phyloP scores from a whole-genome alignment of 345 rosid species.

The Dimocarpus longan region DNA sequence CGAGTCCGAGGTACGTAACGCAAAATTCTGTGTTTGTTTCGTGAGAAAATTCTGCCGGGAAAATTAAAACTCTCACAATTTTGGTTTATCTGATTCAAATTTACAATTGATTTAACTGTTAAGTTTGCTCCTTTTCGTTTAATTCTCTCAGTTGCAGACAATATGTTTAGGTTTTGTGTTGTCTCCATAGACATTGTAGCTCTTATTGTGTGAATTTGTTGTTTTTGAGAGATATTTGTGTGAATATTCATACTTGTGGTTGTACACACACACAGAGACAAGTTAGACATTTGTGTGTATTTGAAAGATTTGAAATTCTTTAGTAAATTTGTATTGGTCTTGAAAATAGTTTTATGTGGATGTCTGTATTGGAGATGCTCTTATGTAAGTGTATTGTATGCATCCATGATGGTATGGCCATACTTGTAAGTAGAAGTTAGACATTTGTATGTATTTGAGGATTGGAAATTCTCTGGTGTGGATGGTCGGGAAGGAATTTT shows the following conservation, averaged over 20 bases:
- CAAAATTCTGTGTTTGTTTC: constrained; percentile 6
- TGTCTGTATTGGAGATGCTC: too few species aligned
- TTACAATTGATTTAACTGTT: neutral
- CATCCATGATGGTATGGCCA: too few species aligned
- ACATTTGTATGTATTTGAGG: neutral
- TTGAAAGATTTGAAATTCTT: too few species aligned
- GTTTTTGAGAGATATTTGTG: neutral
- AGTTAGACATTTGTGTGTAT: too few species aligned
- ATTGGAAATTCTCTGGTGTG: neutral
- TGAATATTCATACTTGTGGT: neutral
- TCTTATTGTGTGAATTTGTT: neutral
- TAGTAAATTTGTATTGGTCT: too few species aligned
- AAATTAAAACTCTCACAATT: neutral
- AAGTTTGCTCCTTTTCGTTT: neutral
- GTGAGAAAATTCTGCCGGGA: constrained; percentile 10
- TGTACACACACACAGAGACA: too few species aligned
- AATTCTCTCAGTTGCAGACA: neutral
- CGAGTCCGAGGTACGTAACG: neutral
- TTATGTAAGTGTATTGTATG: too few species aligned
- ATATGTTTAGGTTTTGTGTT: neutral
- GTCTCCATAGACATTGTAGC: neutral
- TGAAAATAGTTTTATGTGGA: too few species aligned
- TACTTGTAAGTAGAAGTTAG: too few species aligned
- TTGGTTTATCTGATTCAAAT: neutral
- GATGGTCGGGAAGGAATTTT: too few species aligned